phyloP scores from a whole-genome alignment of 225 moss, liverwort and hornwort species.

The Pseudisothecium myosuroides region DNA sequence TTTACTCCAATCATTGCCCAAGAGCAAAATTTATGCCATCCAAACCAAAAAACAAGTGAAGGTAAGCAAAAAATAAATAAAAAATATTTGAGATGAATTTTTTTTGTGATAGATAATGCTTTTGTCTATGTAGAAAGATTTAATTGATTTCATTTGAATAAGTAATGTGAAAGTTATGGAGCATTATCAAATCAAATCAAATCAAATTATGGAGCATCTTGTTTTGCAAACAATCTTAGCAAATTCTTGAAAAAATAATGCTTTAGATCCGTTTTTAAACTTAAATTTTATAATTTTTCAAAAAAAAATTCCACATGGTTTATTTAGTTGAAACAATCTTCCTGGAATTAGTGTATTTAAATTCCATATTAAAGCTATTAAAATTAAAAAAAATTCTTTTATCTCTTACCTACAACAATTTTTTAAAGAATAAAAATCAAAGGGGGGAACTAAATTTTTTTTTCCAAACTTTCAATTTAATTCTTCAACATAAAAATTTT shows the following conservation, averaged over 20 bases:
- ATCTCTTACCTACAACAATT: rapidly evolving
- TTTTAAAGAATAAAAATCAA: not conserved
- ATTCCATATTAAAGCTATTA: not conserved
- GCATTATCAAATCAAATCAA: too few species aligned
- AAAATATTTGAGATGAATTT: not conserved
- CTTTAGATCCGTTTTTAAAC: rapidly evolving
- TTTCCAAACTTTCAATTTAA: rapidly evolving
- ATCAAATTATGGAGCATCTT: not conserved
- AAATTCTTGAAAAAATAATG: not conserved
- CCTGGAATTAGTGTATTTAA: rapidly evolving
- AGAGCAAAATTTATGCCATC: not conserved
- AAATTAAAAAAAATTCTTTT: not conserved
- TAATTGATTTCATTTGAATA: not conserved
- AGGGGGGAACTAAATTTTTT: rapidly evolving
- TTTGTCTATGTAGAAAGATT: not conserved
- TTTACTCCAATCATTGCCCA: not conserved
- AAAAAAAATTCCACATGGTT: not conserved
- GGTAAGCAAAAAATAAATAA: not conserved
- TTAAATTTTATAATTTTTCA: not conserved
- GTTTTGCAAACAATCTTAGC: rapidly evolving
- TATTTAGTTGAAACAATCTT: rapidly evolving
- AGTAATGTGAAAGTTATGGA: not conserved
- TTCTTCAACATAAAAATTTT: not conserved
- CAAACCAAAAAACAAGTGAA: rapidly evolving
- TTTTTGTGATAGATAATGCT: not conserved